A percentile compares a stretch with the other conserved stretches of the same genome.
phyloP scores from a whole-genome alignment of 306 rosid species.

The Casuarina glauca region DNA sequence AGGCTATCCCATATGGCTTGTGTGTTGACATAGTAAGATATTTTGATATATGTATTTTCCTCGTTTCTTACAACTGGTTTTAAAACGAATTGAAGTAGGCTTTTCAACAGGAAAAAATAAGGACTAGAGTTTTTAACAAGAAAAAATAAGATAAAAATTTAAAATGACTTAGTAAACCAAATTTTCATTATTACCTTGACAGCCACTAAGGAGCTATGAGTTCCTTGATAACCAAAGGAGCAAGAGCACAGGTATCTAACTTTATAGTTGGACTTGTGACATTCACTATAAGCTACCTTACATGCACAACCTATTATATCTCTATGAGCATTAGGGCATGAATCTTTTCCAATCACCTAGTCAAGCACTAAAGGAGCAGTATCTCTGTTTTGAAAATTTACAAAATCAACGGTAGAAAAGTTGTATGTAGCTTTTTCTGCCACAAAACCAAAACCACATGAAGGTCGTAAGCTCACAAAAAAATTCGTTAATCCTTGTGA shows the following conservation, averaged over 20 bases:
- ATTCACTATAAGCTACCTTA: not conserved
- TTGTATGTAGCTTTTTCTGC: constrained; percentile 21
- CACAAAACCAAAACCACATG: constrained; percentile 39
- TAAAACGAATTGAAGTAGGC: no score
- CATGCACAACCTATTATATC: constrained; percentile 14
- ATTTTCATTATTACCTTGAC: no score
- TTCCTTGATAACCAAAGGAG: constrained; percentile 20
- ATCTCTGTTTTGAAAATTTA: not conserved
- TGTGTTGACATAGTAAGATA: no score
- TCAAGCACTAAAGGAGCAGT: constrained; percentile 27
- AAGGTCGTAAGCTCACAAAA: not conserved
- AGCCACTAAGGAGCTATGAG: no score
- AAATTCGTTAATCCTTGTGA: not conserved
- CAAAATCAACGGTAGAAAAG: not conserved
- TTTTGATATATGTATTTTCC: no score
- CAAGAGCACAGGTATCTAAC: constrained; percentile 41
- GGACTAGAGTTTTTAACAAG: no score
- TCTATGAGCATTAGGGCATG: constrained; percentile 15
- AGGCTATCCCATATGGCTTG: no score
- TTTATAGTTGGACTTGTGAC: not conserved
- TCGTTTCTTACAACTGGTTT: no score
- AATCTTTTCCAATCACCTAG: constrained; percentile 39
- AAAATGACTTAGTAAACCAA: no score
- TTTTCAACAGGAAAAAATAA: no score
- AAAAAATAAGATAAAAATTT: no score